Conservation (phyloP, 768 basidiomycete genomes). For the Boletus rubropictus region DNA sequence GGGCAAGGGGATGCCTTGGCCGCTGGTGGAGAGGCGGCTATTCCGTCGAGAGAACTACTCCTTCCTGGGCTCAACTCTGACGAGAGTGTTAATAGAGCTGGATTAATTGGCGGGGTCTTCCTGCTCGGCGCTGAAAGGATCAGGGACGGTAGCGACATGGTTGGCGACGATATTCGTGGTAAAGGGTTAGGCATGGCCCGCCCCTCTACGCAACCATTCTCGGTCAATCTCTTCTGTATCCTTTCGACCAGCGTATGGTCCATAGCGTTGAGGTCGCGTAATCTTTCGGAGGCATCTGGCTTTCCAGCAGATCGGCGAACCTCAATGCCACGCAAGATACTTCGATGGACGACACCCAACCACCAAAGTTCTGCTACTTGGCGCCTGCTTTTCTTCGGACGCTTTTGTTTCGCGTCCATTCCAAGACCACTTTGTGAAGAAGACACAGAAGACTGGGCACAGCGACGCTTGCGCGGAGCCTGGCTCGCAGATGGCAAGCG, state of each 20-base stretch:
- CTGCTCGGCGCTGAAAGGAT: slow-evolving; percentile 11
- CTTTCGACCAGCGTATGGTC: slow-evolving; percentile 31
- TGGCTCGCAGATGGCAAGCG: neutral
- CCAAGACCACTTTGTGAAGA: slow-evolving; percentile 15
- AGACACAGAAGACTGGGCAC: slow-evolving; percentile 29
- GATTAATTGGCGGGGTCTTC: slow-evolving; percentile 1
- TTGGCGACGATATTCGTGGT: slow-evolving; percentile 20
- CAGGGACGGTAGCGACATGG: slow-evolving; percentile 21
- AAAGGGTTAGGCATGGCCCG: slow-evolving; percentile 15
- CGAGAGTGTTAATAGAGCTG: neutral
- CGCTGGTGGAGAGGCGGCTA: neutral
- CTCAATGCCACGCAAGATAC: slow-evolving; percentile 25
- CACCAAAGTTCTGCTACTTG: slow-evolving; percentile 34
- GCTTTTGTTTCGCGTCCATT: slow-evolving; percentile 25
- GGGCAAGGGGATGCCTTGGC: neutral
- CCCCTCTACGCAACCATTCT: slow-evolving; percentile 30
- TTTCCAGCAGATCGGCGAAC: slow-evolving; percentile 4
- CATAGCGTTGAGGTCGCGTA: slow-evolving; percentile 21
- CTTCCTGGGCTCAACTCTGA: neutral
- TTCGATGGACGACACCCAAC: slow-evolving; percentile 34
- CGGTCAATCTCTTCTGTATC: slow-evolving; percentile 29
- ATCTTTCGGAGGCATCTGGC: slow-evolving; percentile 6
- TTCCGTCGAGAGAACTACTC: neutral
- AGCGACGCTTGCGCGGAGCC: slow-evolving; percentile 29
- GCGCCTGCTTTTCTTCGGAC: slow-evolving; percentile 28